Conservation (phyloP, 306 rosid genomes). For the Cucurbita maxima region DNA sequence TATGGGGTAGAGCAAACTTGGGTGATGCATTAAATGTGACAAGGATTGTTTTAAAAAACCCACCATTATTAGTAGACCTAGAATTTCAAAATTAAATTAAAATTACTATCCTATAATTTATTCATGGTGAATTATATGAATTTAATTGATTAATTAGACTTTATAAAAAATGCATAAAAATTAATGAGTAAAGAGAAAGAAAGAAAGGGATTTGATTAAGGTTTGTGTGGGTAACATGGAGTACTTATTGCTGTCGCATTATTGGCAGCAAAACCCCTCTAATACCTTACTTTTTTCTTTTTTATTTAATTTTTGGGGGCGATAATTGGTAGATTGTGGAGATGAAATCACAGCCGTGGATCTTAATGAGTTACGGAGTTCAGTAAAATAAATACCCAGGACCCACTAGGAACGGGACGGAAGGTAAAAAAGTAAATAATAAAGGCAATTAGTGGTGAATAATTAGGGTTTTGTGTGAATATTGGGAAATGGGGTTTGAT, state of each 20-base stretch:
- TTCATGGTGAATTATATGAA: neutral
- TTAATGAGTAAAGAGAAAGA: neutral
- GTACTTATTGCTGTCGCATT: constrained; percentile 10
- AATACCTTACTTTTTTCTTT: neutral
- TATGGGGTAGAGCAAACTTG: neutral
- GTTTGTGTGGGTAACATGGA: neutral
- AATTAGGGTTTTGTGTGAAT: constrained; percentile 2
- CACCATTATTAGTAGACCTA: neutral
- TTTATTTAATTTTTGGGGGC: neutral
- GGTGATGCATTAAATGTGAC: constrained; percentile 1
- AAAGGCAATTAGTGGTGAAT: constrained; percentile 2
- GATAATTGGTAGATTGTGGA: neutral
- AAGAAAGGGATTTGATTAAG: neutral
- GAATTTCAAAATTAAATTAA: neutral
- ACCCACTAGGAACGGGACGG: neutral
- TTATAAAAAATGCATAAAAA: neutral
- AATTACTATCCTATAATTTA: neutral
- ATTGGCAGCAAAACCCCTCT: constrained; percentile 3
- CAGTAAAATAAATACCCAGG: neutral
- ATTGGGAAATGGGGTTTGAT: constrained; percentile 4
- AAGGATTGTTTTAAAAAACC: neutral
- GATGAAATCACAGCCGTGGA: neutral
- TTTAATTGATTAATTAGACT: neutral
- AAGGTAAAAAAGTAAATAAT: neutral
- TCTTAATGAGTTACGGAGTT: neutral